phyloP scores from a whole-genome alignment of 2,329 filamentous ascomycete species.

The Hypoxylon sp. region DNA sequence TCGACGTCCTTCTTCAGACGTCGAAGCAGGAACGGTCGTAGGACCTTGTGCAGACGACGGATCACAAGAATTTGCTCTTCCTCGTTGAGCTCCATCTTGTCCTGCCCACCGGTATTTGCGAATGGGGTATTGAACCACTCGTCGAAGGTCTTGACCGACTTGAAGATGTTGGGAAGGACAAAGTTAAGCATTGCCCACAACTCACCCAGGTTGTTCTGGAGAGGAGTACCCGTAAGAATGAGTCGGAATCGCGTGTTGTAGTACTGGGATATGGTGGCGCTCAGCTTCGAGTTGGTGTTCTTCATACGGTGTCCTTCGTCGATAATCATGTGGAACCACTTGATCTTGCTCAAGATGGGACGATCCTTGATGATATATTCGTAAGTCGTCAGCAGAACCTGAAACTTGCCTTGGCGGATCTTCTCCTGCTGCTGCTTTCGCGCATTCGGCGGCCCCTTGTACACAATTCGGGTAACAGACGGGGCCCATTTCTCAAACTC shows the following conservation, averaged over 20 bases:
- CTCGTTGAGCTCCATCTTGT: slow-evolving; percentile 99
- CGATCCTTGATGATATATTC: slow-evolving; percentile 99
- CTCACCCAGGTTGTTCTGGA: slow-evolving; percentile 96
- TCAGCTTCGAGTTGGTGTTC: slow-evolving; percentile 95
- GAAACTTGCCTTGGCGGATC: slow-evolving; percentile 93
- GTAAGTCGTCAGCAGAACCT: slow-evolving; percentile 96
- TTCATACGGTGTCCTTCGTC: slow-evolving; percentile 99
- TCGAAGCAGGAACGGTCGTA: slow-evolving; percentile 94
- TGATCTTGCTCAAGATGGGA: slow-evolving; percentile 94
- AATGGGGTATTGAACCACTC: slow-evolving; percentile 99
- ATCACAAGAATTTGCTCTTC: slow-evolving; percentile 99
- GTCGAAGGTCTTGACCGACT: slow-evolving; percentile 97
- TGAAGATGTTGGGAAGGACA: slow-evolving; percentile 97
- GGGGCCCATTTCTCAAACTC: slow-evolving; percentile 99
- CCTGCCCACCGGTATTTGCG: slow-evolving; percentile 95
- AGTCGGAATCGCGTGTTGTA: slow-evolving; percentile 94
- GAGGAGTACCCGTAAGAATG: slow-evolving; percentile 94
- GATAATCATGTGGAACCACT: slow-evolving; percentile 99
- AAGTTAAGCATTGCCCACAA: slow-evolving; percentile 99
- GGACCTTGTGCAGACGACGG: slow-evolving; percentile 95
- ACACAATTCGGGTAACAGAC: slow-evolving; percentile 84
- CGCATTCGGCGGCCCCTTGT: slow-evolving; percentile 90
- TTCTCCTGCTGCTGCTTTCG: slow-evolving; percentile 92
- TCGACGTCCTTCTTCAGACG: slow-evolving; percentile 99
- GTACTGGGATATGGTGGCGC: slow-evolving; percentile 91